Evolutionary conservation across 371 early-diverging fungal species (phyloP).

Genomic region (Nematocida sp.): DNA sequence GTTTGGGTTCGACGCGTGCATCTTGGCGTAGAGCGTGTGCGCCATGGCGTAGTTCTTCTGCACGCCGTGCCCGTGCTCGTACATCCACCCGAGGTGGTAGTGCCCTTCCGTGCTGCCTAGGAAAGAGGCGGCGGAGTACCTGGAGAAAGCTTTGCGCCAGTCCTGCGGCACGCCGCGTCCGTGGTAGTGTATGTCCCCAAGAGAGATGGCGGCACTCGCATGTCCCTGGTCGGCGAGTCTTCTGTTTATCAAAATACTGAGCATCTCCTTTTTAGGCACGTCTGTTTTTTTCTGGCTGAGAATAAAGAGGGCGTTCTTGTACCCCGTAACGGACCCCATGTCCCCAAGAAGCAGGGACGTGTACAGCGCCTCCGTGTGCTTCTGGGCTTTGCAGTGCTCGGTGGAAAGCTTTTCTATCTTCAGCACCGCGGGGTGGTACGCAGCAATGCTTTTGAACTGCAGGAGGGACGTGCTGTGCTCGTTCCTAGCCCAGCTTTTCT

Average conservation of each 20-base stretch:
- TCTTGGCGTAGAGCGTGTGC: slow-evolving; percentile 24
- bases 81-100: slow-evolving; percentile 58
- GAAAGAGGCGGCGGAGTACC: slow-evolving; percentile 56
- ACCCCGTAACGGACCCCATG: slow-evolving; percentile 45
- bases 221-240: slow-evolving; percentile 34
- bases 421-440: slow-evolving; percentile 44
- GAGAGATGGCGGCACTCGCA: slow-evolving; percentile 29
- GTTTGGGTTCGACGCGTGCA: slow-evolving; percentile 26
- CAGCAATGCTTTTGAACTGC: slow-evolving; percentile 45
- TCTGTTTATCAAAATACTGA: slow-evolving; percentile 44
- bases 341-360: slow-evolving; percentile 55
- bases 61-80: slow-evolving; percentile 61
- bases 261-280: slow-evolving; percentile 44
- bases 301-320: slow-evolving; percentile 58
- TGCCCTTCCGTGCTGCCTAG: slow-evolving; percentile 48
- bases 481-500: slow-evolving; percentile 25
- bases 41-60: slow-evolving; percentile 40
- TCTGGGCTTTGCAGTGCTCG: slow-evolving; percentile 29
- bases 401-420: slow-evolving; percentile 49
- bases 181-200: slow-evolving; percentile 63
- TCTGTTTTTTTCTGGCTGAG: slow-evolving; percentile 44
- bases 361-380: slow-evolving; percentile 47
- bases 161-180: slow-evolving; percentile 57
- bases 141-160: slow-evolving; percentile 56
- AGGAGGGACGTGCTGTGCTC: slow-evolving; percentile 14